Base-by-base conservation (phyloP, 768 basidiomycete species). In the Kwoniella botswanensis region DNA sequence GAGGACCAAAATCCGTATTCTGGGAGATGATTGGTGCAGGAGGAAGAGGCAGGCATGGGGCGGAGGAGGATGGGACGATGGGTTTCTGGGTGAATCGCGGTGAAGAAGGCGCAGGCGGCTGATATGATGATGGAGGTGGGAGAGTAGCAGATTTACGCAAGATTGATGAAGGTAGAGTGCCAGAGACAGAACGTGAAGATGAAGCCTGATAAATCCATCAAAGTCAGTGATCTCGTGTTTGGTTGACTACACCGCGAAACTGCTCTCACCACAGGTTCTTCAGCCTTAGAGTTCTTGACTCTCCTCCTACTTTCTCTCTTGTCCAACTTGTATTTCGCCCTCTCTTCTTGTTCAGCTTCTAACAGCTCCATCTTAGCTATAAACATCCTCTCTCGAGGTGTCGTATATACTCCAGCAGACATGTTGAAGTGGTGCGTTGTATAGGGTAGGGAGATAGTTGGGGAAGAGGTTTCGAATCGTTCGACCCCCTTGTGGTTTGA, bases 311-410 rank as follows among this genome's bases (percentile, higher is more conserved):
- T 70, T 29, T 65, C 54, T 29, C 18, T 64, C 24, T 35, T 54
- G 2, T 21, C 60, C 21, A 21, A 12, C 26, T 35, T 57, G 10
- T 60, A 26, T 17, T 21, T 46, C 15, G 22, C 24, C 9, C 43
- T 46, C 42, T 63, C 68, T 12, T 64, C 68, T 50, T 53, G 44
- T 24, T 70, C 68, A 17, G 52, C 60, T 50, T 62, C 63, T 9
- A 70, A 41, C 29, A 70, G 22, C 11, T 24, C 55, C 17, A 54
- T 46, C 41, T 70, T 70, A 7, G 68, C 68, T 42, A 58, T 56
- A 24, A 41, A 53, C 68, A 70, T 70, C 63, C 57, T 65, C 63
- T 70, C 68, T 43, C 63, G 22, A 17, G 68, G 62, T 11, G 68
- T 64, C 3, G 63, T 55, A 29, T 52, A 24, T 18, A 61, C 11